Conservation (phyloP, 257 asterid species). For the Parsonsia alboflavescens region DNA sequence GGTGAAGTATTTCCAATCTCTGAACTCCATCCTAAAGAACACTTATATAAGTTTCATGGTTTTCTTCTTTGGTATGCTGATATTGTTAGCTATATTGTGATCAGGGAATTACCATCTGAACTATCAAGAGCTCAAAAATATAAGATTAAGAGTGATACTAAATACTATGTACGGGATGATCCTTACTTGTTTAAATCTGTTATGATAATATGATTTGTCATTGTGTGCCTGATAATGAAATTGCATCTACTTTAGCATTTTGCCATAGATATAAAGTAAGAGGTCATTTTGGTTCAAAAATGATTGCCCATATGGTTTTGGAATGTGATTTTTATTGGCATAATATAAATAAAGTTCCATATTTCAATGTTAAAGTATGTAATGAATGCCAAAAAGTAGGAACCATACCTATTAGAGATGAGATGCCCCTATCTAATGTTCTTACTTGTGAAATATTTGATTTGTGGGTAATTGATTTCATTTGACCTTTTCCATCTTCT, state of each 20-base stretch:
- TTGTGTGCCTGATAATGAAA: neutral
- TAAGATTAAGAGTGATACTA: neutral
- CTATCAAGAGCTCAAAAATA: neutral
- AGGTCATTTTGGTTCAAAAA: neutral
- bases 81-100: neutral
- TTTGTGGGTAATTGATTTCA: no score
- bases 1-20: no score
- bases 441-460: no score
- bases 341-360: neutral
- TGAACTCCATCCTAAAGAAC: no score
- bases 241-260: neutral
- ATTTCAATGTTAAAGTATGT: neutral
- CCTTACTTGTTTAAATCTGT: neutral
- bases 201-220: neutral
- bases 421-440: neutral
- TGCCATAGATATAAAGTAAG: neutral
- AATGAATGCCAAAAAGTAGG: neutral
- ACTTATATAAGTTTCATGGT: neutral
- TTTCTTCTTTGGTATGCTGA: neutral
- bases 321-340: neutral
- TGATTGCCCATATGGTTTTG: neutral
- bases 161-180: neutral
- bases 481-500: no score
- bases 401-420: neutral
- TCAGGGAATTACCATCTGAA: neutral